Evolutionary conservation across 2,329 filamentous ascomycete genomes (phyloP).

Genomic region (Arthrocladium fulminans): DNA sequence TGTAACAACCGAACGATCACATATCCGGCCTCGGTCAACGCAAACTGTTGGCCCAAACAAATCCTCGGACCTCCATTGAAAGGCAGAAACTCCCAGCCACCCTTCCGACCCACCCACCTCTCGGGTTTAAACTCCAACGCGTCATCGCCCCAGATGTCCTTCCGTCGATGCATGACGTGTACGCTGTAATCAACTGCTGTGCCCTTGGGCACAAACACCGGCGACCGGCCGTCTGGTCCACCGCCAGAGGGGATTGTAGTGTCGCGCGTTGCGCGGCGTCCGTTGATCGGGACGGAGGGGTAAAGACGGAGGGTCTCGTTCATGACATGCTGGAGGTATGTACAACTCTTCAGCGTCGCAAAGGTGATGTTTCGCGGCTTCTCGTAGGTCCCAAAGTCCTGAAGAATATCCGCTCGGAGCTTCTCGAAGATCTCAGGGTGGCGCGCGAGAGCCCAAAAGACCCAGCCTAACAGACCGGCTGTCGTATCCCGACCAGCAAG

Average conservation of each 20-base stretch:
- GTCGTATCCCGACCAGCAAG: constrained; percentile 31
- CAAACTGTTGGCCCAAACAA: constrained; percentile 26
- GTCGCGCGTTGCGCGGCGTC: constrained; percentile 41
- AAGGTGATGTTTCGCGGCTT: constrained; percentile 14
- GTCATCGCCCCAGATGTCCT: constrained; percentile 40
- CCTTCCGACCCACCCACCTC: constrained; percentile 62
- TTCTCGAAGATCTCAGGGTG: constrained; percentile 29
- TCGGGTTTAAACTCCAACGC: constrained; percentile 54
- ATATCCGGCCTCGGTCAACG: constrained; percentile 23
- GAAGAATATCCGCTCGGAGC: constrained; percentile 29
- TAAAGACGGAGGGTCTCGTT: constrained; percentile 37
- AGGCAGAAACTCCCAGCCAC: constrained; percentile 47
- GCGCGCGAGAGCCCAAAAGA: constrained; percentile 25
- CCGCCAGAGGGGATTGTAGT: constrained; percentile 43
- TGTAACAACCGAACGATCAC: constrained; percentile 23
- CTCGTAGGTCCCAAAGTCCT: constrained; percentile 10
- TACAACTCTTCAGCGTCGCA: constrained; percentile 14
- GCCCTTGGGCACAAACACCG: constrained; percentile 41
- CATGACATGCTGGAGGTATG: constrained; percentile 22
- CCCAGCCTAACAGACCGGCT: constrained; percentile 26
- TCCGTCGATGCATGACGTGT: constrained; percentile 64
- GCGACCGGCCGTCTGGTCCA: constrained; percentile 37
- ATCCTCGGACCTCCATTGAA: constrained; percentile 26
- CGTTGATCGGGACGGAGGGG: constrained; percentile 43
- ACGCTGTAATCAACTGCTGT: constrained; percentile 58